phyloP scores from a whole-genome alignment of 2,329 filamentous ascomycete species.

The Cordyceps pruinosa region DNA sequence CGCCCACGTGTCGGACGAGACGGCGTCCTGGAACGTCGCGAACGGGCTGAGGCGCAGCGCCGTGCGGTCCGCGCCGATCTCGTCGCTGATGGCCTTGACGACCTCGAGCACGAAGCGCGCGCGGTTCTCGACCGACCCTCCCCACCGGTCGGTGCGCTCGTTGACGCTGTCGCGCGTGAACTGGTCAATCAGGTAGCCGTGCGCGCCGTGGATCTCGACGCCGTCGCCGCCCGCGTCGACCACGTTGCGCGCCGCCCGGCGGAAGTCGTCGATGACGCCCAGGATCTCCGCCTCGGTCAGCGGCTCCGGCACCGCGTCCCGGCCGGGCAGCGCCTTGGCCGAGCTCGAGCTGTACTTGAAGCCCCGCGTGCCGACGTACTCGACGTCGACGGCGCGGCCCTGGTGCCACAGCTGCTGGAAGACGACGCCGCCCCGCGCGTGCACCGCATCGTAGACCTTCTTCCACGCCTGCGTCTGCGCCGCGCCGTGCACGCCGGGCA shows the following conservation, averaged over 20 bases:
- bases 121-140: slow-evolving; percentile 44
- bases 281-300: slow-evolving; percentile 61
- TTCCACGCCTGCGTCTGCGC: slow-evolving; percentile 54
- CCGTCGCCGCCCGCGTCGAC: slow-evolving; percentile 61
- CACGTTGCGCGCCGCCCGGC: slow-evolving; percentile 44
- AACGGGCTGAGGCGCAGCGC: slow-evolving; percentile 41
- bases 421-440: slow-evolving; percentile 52
- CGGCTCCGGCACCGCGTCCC: slow-evolving; percentile 48
- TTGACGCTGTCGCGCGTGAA: slow-evolving; percentile 47
- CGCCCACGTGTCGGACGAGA: slow-evolving; percentile 17
- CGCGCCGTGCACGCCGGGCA: slow-evolving; percentile 49
- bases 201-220: slow-evolving; percentile 51
- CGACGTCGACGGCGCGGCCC: slow-evolving; percentile 35
- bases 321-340: slow-evolving; percentile 35
- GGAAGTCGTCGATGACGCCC: slow-evolving; percentile 52
- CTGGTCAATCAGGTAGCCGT: slow-evolving; percentile 53
- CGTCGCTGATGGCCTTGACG: slow-evolving; percentile 29
- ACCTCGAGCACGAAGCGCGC: slow-evolving; percentile 42
- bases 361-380: slow-evolving; percentile 16
- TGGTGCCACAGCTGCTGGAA: slow-evolving; percentile 58
- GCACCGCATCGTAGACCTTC: slow-evolving; percentile 52
- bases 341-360: slow-evolving; percentile 20
- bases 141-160: slow-evolving; percentile 43
- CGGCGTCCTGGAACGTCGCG: slow-evolving; percentile 20
- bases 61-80: slow-evolving; percentile 39